A percentile compares a stretch with the other conserved stretches of the same genome.
Conservation (phyloP, 2,329 filamentous ascomycete species). For the Trichophyton equinum region DNA sequence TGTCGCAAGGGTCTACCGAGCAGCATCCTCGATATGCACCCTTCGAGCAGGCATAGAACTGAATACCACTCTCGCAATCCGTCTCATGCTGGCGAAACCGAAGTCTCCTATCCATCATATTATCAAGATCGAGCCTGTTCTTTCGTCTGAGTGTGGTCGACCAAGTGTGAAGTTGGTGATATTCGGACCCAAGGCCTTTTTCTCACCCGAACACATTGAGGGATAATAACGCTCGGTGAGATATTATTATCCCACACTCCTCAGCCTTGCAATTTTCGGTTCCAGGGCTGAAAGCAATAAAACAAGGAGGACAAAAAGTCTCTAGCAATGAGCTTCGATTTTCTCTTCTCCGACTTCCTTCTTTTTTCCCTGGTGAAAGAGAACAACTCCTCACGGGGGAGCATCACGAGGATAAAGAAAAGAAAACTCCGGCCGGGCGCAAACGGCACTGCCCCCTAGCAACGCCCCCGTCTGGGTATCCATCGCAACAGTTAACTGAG, state of each 20-base stretch:
- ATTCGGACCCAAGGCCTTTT: background rate
- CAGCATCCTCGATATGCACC: slow-evolving; percentile 12
- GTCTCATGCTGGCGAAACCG: background rate
- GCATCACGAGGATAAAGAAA: background rate
- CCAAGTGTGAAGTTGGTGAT: background rate
- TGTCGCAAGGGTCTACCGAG: slow-evolving; percentile 9
- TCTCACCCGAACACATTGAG: background rate
- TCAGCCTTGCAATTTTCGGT: background rate
- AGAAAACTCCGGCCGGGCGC: background rate
- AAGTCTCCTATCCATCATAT: background rate
- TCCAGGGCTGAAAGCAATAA: background rate
- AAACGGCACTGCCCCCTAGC: background rate
- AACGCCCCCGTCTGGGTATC: background rate
- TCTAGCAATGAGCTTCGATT: background rate
- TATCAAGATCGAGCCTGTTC: background rate
- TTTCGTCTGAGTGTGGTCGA: background rate
- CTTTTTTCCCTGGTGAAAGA: background rate
- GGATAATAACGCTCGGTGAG: background rate
- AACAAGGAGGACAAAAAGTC: background rate
- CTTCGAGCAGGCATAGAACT: slow-evolving; percentile 10
- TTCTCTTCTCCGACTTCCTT: background rate
- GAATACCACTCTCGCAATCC: background rate
- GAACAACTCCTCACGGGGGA: background rate
- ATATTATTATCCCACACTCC: background rate
- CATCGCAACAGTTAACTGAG: background rate